Base-by-base conservation (phyloP, 2,329 filamentous ascomycete species). In the Claviceps monticola region DNA sequence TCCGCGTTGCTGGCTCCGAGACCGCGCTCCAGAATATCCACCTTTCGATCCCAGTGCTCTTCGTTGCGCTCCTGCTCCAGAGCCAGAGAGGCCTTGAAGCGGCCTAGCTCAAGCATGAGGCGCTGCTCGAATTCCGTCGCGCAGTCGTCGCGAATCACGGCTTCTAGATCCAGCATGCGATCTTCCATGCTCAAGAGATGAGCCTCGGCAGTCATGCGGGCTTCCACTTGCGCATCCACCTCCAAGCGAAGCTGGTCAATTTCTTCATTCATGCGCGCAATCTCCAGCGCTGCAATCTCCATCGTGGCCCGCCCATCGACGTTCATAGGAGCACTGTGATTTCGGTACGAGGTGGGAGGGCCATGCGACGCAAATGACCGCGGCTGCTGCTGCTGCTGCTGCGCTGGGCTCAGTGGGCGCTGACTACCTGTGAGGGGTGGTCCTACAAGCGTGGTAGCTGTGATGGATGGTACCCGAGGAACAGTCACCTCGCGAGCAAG, bases 401-500 rank as follows among this genome's bases (percentile, higher is more conserved):
- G 67, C 23, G 58, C 60, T 46, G 64, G 67, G 49, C 63, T 66
- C 13, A 53, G 50, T 1, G 61, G 55, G 16, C 59, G 61, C n/a
- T 55, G 57, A 21, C 48, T 61, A 38, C 56, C 54, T n/a, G 57
- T 49, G 8, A 59, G 52, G 29, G 66, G 54, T 4, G 62, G 60
- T 13, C 68, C 64, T 14, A 70, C 68, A 16, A 76, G 63, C 37
- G 93, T 86, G 0, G 84, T 86, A 43, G 82, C 82, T 0, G 85
- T 86, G 49, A 91, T 82, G 47, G 86, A 93, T 0, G 90, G 90
- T 7, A 94, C 80, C 5, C 91, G 84, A 5, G 90, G 89, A 1
- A 96, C 88, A 0, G 91, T 94, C 11, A 97, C 86, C 68, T 97
- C 91, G 19, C 89, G 82, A 0, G 93, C 93, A 4, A 98, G 76